phyloP scores from a whole-genome alignment of 2,329 filamentous ascomycete genomes.

The Rasamsonia emersonii region DNA sequence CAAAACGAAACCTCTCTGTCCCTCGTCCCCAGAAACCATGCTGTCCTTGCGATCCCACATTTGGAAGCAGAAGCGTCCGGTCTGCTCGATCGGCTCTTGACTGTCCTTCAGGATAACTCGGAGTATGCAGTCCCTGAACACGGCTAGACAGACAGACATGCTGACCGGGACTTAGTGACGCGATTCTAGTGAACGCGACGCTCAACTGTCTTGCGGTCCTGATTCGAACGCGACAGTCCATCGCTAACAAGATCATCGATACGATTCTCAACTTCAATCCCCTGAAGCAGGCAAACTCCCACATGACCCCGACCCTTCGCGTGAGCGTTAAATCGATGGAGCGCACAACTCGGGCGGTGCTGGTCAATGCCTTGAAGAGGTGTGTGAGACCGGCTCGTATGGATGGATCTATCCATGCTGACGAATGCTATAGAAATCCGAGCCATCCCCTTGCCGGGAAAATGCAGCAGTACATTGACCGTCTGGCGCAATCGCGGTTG shows the following conservation, averaged over 20 bases:
- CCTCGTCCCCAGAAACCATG: slow-evolving; percentile 75
- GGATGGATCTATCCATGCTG: slow-evolving; percentile 9
- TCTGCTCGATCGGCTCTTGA: slow-evolving; percentile 77
- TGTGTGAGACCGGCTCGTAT: slow-evolving; percentile 32
- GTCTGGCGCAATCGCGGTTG: slow-evolving; percentile 65
- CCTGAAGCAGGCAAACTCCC: slow-evolving; percentile 65
- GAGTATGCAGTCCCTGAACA: slow-evolving; percentile 46
- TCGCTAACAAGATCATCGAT: slow-evolving; percentile 76
- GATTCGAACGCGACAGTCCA: slow-evolving; percentile 69
- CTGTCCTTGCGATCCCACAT: slow-evolving; percentile 66
- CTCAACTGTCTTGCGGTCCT: slow-evolving; percentile 79
- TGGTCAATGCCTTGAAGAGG: slow-evolving; percentile 76
- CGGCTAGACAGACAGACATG: too few species aligned
- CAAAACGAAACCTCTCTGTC: slow-evolving; percentile 78
- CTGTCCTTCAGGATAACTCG: slow-evolving; percentile 74
- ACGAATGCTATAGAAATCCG: slow-evolving; percentile 54
- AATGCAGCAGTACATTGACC: slow-evolving; percentile 81
- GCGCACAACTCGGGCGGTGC: slow-evolving; percentile 75
- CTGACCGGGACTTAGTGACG: slow-evolving; percentile 54
- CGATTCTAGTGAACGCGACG: slow-evolving; percentile 80
- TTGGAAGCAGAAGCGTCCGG: slow-evolving; percentile 91
- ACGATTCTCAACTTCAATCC: slow-evolving; percentile 88
- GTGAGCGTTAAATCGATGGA: slow-evolving; percentile 91
- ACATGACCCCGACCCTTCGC: slow-evolving; percentile 68
- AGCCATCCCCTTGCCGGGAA: slow-evolving; percentile 65